These are phyloP conservation scores for Backusella morwellensis DNA, from an alignment of 192 early-diverging fungal species.

Conservation along the genomic window DNA sequence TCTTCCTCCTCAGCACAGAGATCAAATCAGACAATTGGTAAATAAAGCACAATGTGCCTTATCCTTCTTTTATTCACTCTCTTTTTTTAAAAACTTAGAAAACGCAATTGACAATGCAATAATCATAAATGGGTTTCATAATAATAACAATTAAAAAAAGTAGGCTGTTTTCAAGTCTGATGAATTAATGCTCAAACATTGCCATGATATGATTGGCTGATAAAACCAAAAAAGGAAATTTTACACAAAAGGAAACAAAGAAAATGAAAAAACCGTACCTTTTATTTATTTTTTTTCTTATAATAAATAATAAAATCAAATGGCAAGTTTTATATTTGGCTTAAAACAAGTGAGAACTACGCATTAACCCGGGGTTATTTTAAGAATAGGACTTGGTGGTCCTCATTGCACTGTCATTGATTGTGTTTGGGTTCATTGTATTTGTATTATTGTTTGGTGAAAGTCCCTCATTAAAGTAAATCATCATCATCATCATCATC, in stretches of 20 bases:
- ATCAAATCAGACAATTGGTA: constrained; percentile 67
- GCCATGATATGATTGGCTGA: too few relatives aligned
- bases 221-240: too few relatives aligned
- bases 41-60: background rate
- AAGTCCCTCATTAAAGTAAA: constrained; percentile 26
- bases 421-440: constrained; percentile 11
- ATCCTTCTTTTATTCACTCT: background rate
- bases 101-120: constrained; percentile 23
- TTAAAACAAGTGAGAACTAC: background rate
- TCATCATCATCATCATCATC: background rate
- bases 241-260: background rate
- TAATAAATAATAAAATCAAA: background rate
- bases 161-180: background rate
- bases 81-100: constrained; percentile 5
- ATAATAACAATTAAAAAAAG: background rate
- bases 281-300: background rate
- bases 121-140: background rate
- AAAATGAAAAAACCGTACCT: background rate
- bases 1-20: constrained; percentile 77
- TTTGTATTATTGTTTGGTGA: constrained; percentile 34
- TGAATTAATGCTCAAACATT: too few relatives aligned
- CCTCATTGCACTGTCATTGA: constrained; percentile 11
- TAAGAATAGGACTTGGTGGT: background rate
- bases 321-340: background rate
- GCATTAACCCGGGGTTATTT: background rate